Percentiles rank a stretch among this genome's conserved stretches.
Evolutionary conservation across 768 basidiomycete genomes (phyloP).

Genomic region (Suillus ampliporus): DNA sequence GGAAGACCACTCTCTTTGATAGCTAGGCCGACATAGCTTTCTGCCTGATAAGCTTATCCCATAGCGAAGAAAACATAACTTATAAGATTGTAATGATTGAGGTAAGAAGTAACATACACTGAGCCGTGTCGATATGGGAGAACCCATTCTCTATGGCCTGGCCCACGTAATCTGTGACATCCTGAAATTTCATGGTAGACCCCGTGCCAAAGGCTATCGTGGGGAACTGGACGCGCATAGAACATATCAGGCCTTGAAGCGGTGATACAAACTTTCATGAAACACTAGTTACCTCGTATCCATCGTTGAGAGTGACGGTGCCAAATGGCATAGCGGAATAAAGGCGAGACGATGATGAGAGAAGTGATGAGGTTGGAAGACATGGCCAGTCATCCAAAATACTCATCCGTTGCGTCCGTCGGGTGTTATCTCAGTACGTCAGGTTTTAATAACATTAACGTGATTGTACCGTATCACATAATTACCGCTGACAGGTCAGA

Average conservation of each 20-base stretch:
- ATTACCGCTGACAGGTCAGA: too few relatives aligned
- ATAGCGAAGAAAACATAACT: neutral
- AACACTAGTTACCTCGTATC: conserved; percentile 38
- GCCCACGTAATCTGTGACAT: conserved; percentile 58
- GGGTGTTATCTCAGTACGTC: too few relatives aligned
- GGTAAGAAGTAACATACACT: conserved; percentile 40
- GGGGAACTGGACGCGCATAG: conserved; percentile 51
- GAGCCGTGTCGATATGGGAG: conserved; percentile 67
- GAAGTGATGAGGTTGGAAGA: too few relatives aligned
- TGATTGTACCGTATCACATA: too few relatives aligned
- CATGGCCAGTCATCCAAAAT: too few relatives aligned
- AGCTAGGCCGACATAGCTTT: conserved; percentile 43
- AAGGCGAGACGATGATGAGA: neutral
- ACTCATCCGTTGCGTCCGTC: too few relatives aligned
- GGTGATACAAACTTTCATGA: neutral
- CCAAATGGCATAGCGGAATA: conserved; percentile 44
- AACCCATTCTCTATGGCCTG: conserved; percentile 67
- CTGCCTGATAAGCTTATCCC: conserved; percentile 32
- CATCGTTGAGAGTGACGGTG: conserved; percentile 46
- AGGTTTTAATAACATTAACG: too few relatives aligned
- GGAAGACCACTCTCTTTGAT: conserved; percentile 51
- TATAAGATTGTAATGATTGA: conserved; percentile 11
- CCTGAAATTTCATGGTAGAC: conserved; percentile 42
- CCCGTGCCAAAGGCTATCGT: conserved; percentile 69
- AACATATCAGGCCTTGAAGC: neutral